Evolutionary conservation across 2,329 filamentous ascomycete species (phyloP), one percentile per base, ranked within the genome.

Genomic region (Curvularia spicifera): DNA sequence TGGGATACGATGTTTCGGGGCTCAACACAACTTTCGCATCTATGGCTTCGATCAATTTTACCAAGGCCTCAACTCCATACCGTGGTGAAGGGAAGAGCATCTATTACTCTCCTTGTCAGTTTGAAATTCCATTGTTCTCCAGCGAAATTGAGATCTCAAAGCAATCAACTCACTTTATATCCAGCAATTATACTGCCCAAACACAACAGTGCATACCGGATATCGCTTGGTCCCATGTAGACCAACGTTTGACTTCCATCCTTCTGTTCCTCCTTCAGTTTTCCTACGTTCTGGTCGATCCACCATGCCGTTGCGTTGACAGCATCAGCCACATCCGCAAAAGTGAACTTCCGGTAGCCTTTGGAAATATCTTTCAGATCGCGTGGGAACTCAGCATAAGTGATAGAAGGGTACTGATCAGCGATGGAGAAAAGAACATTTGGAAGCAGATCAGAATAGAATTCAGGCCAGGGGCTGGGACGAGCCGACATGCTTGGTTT

Each of bases 111-210:
- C 22, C 3, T 15, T 15, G 28, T 57, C 22, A 57, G 20, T 51
- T 3, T 31, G 15, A 13, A 37, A 18, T 7, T 2, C 5, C 35
- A 2, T 8, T 12, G 6, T 37, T 46, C 7, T 26, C 35, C 13
- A 28, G 15, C 4, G 13, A 35, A 10, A n/a, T 22, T 10, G 24
- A 6, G 28, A 22, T 35, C 2, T 24, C 24, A 28, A 18, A 9
- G 26, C 22, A 13, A n/a, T 8, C 13, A 12, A 48, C 59, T 8
- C 59, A 71, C 70, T 53, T 69, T 71, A 37, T 80, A 78, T 3
- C 80, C 79, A 0, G 76, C 72, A 62, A 81, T 79, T 50, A 77
- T 71, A 28, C 60, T 61, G n/a, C 77, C 78, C 22, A 63, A n/a
- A n/a, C 79, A 66, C 1, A 77, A 53, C 3, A 78, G 31, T 24